Percentiles rank a stretch among this genome's conserved stretches.
Evolutionary conservation across 139 green algal genomes (phyloP).

Genomic region (Bryopsis sp.): DNA sequence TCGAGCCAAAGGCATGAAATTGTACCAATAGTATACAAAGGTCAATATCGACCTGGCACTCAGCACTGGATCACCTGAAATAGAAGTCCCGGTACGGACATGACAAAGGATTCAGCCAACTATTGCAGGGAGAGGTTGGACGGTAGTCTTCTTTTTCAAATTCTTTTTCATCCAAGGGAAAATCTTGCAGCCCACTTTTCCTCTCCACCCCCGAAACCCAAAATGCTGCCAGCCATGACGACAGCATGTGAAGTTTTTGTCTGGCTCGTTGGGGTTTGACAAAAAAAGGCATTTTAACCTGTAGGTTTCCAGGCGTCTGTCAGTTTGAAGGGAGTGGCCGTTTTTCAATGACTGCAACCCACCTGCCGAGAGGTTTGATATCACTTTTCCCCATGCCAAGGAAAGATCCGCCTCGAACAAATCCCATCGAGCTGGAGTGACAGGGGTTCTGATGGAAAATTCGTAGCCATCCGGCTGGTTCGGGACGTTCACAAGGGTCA

Average conservation of each 20-base stretch:
- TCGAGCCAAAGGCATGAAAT: constrained; percentile 92
- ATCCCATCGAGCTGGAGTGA: constrained; percentile 71
- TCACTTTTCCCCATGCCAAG: constrained; percentile 48
- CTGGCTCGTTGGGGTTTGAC: no score
- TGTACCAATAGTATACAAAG: constrained; percentile 62
- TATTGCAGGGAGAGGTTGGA: no score
- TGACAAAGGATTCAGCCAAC: no score
- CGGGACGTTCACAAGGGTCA: constrained; percentile 58
- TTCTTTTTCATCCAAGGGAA: no score
- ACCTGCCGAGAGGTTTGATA: constrained; percentile 34
- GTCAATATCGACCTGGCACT: constrained; percentile 21
- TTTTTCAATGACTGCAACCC: constrained; percentile 12
- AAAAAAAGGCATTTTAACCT: no score
- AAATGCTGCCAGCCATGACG: no score
- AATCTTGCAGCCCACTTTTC: no score
- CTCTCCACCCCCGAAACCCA: no score
- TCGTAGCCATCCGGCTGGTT: constrained; percentile 67
- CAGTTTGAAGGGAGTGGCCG: background rate
- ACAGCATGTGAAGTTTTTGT: no score
- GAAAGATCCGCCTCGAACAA: constrained; percentile 77
- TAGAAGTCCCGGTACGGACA: background rate
- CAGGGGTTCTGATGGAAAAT: constrained; percentile 84
- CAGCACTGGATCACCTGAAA: constrained; percentile 14
- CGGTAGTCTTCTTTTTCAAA: no score
- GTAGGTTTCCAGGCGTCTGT: background rate